Conservation (phyloP, 805 yeast species). For the Kuraishia floccosa region DNA sequence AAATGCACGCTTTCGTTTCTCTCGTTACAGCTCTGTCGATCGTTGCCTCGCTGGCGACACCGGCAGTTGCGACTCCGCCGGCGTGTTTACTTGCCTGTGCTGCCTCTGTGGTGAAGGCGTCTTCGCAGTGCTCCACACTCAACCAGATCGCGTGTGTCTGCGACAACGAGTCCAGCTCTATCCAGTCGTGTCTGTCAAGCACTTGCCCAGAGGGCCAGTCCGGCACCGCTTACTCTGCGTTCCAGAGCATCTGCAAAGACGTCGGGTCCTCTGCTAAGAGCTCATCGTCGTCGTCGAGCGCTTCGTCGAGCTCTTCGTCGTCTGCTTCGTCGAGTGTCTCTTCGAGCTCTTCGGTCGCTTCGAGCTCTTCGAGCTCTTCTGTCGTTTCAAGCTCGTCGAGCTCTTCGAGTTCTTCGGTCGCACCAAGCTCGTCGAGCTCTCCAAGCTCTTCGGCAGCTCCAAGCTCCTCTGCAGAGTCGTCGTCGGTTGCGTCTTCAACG, state of each 20-base stretch:
- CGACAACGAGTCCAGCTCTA: conserved; percentile 35
- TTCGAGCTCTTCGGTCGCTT: conserved; percentile 11
- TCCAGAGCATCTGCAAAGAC: conserved; percentile 40
- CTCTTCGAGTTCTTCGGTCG: conserved; percentile 7
- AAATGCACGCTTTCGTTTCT: conserved; percentile 12
- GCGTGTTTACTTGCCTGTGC: conserved; percentile 91
- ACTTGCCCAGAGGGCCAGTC: conserved; percentile 60
- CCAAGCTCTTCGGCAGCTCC: conserved; percentile 6
- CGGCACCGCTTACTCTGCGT: conserved; percentile 47
- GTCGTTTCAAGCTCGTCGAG: conserved; percentile 7
- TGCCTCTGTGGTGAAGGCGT: conserved; percentile 46
- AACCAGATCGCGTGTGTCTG: conserved; percentile 64
- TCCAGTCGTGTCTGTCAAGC: conserved; percentile 51
- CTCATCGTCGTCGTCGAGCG: conserved; percentile 14
- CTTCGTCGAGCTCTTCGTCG: conserved; percentile 12
- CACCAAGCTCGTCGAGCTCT: conserved; percentile 8
- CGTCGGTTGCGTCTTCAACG: conserved; percentile 8
- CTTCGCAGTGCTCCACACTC: conserved; percentile 44
- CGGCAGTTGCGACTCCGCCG: conserved; percentile 62
- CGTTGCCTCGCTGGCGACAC: conserved; percentile 12
- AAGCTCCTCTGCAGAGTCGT: conserved; percentile 5
- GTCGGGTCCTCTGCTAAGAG: conserved; percentile 24
- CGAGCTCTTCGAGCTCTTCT: conserved; percentile 5
- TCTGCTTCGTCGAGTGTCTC: conserved; percentile 13
- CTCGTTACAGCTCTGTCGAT: conserved; percentile 12